phyloP scores from a whole-genome alignment of 2,329 filamentous ascomycete genomes.

The Sordariomycetes sp. region DNA sequence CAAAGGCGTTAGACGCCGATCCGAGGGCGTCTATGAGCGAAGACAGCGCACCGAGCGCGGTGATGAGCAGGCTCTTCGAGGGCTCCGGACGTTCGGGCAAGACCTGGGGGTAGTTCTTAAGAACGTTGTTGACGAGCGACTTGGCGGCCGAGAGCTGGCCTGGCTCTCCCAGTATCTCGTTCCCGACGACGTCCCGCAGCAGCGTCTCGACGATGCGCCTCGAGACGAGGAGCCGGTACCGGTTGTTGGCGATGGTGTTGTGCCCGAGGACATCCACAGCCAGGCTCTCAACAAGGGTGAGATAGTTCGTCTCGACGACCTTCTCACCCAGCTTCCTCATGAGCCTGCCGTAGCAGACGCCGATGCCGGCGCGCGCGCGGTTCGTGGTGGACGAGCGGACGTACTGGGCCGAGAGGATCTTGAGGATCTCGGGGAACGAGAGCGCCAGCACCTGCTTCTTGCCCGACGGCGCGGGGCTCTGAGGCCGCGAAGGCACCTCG shows the following conservation, averaged over 20 bases:
- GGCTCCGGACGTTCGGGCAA: slow-evolving; percentile 82
- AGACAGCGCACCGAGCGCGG: slow-evolving; percentile 66
- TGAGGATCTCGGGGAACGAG: slow-evolving; percentile 67
- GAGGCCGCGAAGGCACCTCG: slow-evolving; percentile 54
- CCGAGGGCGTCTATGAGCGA: slow-evolving; percentile 72
- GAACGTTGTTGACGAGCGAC: slow-evolving; percentile 71
- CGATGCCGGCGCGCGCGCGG: slow-evolving; percentile 69
- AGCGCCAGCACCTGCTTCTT: slow-evolving; percentile 65
- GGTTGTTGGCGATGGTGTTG: slow-evolving; percentile 65
- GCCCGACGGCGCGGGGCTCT: slow-evolving; percentile 59
- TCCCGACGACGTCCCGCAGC: slow-evolving; percentile 73
- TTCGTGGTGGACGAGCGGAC: slow-evolving; percentile 69
- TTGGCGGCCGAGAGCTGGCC: slow-evolving; percentile 77
- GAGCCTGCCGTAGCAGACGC: slow-evolving; percentile 76
- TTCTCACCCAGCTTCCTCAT: slow-evolving; percentile 70
- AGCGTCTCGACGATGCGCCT: slow-evolving; percentile 77
- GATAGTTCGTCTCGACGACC: slow-evolving; percentile 73
- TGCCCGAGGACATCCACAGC: slow-evolving; percentile 72
- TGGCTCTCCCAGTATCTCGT: slow-evolving; percentile 75
- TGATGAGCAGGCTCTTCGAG: slow-evolving; percentile 73
- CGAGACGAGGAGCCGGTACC: slow-evolving; percentile 77
- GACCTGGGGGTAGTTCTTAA: slow-evolving; percentile 91
- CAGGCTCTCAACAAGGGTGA: slow-evolving; percentile 70
- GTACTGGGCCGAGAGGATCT: slow-evolving; percentile 71
- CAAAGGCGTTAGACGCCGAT: slow-evolving; percentile 68